Conservation (phyloP, 2,329 filamentous ascomycete species). For the Harringtonia lauricola region DNA sequence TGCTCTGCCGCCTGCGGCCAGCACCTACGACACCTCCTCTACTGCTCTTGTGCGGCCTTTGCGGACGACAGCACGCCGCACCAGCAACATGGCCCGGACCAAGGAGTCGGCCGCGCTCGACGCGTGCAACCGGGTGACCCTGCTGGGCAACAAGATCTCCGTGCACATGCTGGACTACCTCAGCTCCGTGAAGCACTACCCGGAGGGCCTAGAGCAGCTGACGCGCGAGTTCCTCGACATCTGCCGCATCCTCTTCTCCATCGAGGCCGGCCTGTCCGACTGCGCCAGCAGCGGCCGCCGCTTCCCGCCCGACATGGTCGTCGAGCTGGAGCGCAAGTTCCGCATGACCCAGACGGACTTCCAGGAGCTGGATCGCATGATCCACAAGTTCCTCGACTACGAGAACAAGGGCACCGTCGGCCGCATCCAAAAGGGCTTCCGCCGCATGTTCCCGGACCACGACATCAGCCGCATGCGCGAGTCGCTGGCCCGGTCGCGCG, state of each 20-base stretch:
- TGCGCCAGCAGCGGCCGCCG: slow-evolving; percentile 30
- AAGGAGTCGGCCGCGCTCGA: slow-evolving; percentile 27
- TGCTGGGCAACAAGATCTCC: slow-evolving; percentile 51
- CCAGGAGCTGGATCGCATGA: slow-evolving; percentile 50
- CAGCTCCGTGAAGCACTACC: slow-evolving; percentile 41
- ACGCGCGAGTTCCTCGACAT: slow-evolving; percentile 58
- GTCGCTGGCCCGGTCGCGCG: slow-evolving; percentile 45
- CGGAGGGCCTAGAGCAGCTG: slow-evolving; percentile 44
- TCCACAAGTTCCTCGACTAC: slow-evolving; percentile 49
- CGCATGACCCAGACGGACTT: slow-evolving; percentile 50
- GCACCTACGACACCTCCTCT: not conserved
- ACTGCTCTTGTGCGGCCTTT: not conserved
- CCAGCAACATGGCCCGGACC: slow-evolving; percentile 14
- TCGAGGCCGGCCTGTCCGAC: slow-evolving; percentile 53
- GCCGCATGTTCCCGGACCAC: slow-evolving; percentile 51
- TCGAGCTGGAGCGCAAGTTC: slow-evolving; percentile 56
- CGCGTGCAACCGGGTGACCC: slow-evolving; percentile 46
- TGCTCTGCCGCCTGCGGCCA: not conserved
- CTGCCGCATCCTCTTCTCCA: slow-evolving; percentile 55
- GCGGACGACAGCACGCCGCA: not conserved
- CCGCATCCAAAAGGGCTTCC: slow-evolving; percentile 48
- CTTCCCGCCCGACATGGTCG: slow-evolving; percentile 48
- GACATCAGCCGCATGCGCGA: slow-evolving; percentile 49
- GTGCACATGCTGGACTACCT: slow-evolving; percentile 55
- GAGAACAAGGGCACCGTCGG: slow-evolving; percentile 51